Base-by-base conservation (phyloP, 371 early-diverging fungal genomes). In the Chytridium lagenaria region DNA sequence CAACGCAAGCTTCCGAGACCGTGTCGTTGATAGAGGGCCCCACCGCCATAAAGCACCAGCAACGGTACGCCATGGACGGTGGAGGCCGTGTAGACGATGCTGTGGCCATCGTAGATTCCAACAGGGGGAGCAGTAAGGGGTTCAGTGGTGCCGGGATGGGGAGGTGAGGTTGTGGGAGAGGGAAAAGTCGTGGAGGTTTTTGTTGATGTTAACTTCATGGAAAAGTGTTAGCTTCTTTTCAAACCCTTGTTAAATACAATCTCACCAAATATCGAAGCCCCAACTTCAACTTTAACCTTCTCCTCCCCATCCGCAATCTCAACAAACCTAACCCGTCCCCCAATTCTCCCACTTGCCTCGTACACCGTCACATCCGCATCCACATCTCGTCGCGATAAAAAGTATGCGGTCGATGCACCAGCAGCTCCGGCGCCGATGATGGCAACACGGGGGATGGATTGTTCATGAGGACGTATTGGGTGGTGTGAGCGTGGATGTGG, bases 271-370 rank as follows among this genome's bases (percentile, higher is more conserved):
- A 76, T 71, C 36, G 68, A 67, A 16, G 72, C 72, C 7, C 71
- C 76, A n/a, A 49, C 39, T 36, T 71, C 76, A 26, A 71, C 68
- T 2, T 23, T 26, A 2, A 71, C 68, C n/a, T 7, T n/a, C 34
- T 51, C 52, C 31, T 55, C 39, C 37, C 5, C 55, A 2, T 22
- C 52, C 30, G 30, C 7, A 26, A 38, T 31, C n/a, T 64, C 67
- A 38, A 77, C 28, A 23, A 61, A 19, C 26, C 38, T 22, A 1
- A 72, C 80, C n/a, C 80, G 66, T 23, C 80, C 80, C 40, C 80
- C 80, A 22, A 80, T 37, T 30, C 73, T 61, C 23, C 66, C 67
- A 5, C 72, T 61, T 0, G 72, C 68, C 64, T 80, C 80, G 51
- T 59, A 75, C 0, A 71, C 38, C 22, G 75, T 66, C 16, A 75